Evolutionary conservation across 2,329 filamentous ascomycete species (phyloP).

Genomic region (Colletotrichum tropicicola): DNA sequence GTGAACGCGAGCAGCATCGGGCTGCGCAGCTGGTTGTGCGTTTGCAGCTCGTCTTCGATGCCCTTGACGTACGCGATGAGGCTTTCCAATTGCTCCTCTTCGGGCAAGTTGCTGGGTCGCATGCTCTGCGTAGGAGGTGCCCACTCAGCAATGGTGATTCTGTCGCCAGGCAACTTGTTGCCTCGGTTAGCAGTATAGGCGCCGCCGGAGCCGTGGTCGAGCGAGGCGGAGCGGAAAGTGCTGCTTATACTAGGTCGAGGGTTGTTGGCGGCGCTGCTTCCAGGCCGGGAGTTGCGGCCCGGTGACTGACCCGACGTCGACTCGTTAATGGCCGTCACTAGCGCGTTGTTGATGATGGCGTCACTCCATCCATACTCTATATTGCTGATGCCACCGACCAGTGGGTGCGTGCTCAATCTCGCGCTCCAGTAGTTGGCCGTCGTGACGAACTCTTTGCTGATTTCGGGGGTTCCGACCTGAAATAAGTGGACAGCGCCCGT

Average conservation of each 20-base stretch:
- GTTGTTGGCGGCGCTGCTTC: slow-evolving; percentile 56
- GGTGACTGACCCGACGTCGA: slow-evolving; percentile 39
- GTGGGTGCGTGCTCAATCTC: slow-evolving; percentile 89
- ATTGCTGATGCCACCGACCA: slow-evolving; percentile 93
- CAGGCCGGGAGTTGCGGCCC: slow-evolving; percentile 54
- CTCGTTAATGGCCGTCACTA: slow-evolving; percentile 63
- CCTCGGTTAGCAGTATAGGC: slow-evolving; percentile 50
- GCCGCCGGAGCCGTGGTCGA: slow-evolving; percentile 62
- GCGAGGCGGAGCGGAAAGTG: slow-evolving; percentile 64
- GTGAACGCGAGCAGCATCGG: slow-evolving; percentile 92
- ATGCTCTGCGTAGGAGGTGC: slow-evolving; percentile 88
- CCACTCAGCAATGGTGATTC: slow-evolving; percentile 87
- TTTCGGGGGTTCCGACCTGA: slow-evolving; percentile 94
- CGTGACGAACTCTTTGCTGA: slow-evolving; percentile 91
- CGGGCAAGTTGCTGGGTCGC: slow-evolving; percentile 80
- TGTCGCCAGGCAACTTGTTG: slow-evolving; percentile 81
- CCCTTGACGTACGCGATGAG: slow-evolving; percentile 82
- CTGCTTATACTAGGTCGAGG: slow-evolving; percentile 55
- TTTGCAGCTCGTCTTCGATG: slow-evolving; percentile 85
- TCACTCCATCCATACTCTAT: slow-evolving; percentile 98
- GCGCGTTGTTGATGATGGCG: slow-evolving; percentile 72
- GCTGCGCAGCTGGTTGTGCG: slow-evolving; percentile 87
- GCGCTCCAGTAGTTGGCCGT: slow-evolving; percentile 99
- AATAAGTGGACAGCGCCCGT: slow-evolving; percentile 97
- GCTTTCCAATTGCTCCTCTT: slow-evolving; percentile 81